Percentiles rank a stretch among this genome's conserved stretches.
Evolutionary conservation across 257 asterid species (phyloP).

Genomic region (Scutellaria minor): DNA sequence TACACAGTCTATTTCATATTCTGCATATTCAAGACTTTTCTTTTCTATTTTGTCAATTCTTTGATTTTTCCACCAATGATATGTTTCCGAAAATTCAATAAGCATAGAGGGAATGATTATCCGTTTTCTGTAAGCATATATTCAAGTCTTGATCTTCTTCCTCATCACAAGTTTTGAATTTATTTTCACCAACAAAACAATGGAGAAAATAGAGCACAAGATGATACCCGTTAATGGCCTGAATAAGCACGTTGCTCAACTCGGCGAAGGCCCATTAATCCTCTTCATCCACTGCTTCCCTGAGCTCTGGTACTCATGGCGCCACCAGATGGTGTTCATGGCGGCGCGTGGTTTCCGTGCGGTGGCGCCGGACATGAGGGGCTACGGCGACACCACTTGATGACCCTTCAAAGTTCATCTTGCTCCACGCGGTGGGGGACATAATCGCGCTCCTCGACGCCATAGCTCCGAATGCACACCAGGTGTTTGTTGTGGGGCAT

Average conservation of each 20-base stretch:
- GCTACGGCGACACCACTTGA: conserved; percentile 29
- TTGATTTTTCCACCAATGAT: no score
- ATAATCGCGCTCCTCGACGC: conserved; percentile 37
- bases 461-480: conserved; percentile 6
- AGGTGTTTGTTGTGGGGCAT: conserved; percentile 35
- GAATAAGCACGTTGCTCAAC: conserved; percentile 35
- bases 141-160: no score
- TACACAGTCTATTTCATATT: no score
- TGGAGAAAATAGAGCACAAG: conserved; percentile 30
- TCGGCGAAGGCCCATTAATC: conserved; percentile 21
- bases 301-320: conserved; percentile 38
- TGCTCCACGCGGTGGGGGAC: conserved; percentile 30
- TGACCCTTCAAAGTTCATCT: conserved; percentile 15
- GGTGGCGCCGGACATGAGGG: conserved; percentile 35
- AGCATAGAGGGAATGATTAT: no score
- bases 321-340: conserved; percentile 33
- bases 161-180: no score
- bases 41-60: no score
- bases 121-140: no score
- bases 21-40: no score
- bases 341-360: conserved; percentile 31
- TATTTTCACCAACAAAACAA: not conserved
- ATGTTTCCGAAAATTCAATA: no score
- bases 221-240: conserved; percentile 16
- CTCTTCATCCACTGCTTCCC: conserved; percentile 42